Evolutionary conservation across 305 asterid species (phyloP).

Genomic region (Fraxinus albicans): DNA sequence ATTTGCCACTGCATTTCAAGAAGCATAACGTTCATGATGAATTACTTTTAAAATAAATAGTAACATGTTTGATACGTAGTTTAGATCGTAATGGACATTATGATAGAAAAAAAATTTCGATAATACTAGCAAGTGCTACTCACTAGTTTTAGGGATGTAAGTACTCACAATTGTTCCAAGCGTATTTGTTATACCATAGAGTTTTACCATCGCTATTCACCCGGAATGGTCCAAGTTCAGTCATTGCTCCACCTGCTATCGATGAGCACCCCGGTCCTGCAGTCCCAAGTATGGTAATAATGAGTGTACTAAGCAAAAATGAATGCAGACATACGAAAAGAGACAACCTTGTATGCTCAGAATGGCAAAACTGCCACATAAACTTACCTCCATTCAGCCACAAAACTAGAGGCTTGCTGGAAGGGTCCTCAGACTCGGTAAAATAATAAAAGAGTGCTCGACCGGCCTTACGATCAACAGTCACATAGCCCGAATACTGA

Average conservation of each 20-base stretch:
- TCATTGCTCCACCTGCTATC: conserved; percentile 51
- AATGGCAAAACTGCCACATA: neutral
- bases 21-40: neutral
- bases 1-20: conserved; percentile 53
- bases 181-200: conserved; percentile 36
- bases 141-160: neutral
- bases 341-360: neutral
- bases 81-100: neutral
- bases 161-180: conserved; percentile 54
- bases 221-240: conserved; percentile 53
- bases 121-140: neutral
- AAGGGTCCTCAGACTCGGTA: conserved; percentile 37
- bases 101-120: neutral
- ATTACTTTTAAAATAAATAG: neutral
- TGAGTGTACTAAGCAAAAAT: neutral
- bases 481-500: conserved; percentile 54
- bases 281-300: neutral
- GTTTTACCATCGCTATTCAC: conserved; percentile 50
- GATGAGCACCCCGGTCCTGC: conserved; percentile 63
- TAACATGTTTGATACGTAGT: neutral
- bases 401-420: conserved; percentile 46
- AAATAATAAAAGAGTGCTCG: conserved; percentile 53
- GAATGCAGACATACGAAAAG: neutral
- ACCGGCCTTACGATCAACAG: conserved; percentile 47
- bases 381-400: conserved; percentile 54